Evolutionary conservation across 2,329 filamentous ascomycete genomes (phyloP).

Genomic region (Trichoderma sp.): DNA sequence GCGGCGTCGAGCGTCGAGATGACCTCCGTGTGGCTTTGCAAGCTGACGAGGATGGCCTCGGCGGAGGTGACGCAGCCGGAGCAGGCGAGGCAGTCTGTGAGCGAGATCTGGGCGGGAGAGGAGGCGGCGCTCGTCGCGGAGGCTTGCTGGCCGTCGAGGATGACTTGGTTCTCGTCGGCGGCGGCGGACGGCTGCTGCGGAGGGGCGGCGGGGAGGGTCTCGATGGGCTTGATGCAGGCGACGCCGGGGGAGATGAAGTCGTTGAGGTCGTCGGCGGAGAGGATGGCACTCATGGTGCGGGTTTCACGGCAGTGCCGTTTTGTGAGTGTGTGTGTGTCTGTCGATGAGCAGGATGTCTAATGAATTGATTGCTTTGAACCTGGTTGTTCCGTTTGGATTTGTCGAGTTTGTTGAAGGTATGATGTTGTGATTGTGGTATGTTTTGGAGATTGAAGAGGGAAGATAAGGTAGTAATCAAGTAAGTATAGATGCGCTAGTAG

Average conservation of each 20-base stretch:
- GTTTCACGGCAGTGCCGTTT: conserved; percentile 24
- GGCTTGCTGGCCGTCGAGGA: conserved; percentile 79
- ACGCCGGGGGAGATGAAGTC: conserved; percentile 98
- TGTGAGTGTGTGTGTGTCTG: background rate
- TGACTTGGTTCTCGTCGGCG: conserved; percentile 74
- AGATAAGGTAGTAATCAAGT: background rate
- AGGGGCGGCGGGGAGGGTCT: conserved; percentile 75
- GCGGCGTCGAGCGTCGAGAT: conserved; percentile 75
- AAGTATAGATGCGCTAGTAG: background rate
- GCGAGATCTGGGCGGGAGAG: conserved; percentile 82
- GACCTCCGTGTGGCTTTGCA: conserved; percentile 93
- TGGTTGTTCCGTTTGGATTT: background rate
- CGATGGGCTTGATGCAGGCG: conserved; percentile 96
- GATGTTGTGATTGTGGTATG: background rate
- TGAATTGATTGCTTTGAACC: background rate
- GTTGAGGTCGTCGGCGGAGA: conserved; percentile 95
- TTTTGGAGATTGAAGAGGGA: background rate
- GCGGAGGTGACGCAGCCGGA: conserved; percentile 97
- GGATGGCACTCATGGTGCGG: conserved; percentile 85
- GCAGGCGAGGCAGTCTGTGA: conserved; percentile 96
- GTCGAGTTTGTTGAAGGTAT: background rate
- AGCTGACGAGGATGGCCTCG: conserved; percentile 91
- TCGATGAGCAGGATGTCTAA: background rate
- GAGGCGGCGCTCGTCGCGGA: conserved; percentile 49
- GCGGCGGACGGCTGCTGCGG: conserved; percentile 35